These are phyloP conservation scores for Vigna unguiculata DNA, from an alignment of 306 rosid species.

Conservation along the genomic window DNA sequence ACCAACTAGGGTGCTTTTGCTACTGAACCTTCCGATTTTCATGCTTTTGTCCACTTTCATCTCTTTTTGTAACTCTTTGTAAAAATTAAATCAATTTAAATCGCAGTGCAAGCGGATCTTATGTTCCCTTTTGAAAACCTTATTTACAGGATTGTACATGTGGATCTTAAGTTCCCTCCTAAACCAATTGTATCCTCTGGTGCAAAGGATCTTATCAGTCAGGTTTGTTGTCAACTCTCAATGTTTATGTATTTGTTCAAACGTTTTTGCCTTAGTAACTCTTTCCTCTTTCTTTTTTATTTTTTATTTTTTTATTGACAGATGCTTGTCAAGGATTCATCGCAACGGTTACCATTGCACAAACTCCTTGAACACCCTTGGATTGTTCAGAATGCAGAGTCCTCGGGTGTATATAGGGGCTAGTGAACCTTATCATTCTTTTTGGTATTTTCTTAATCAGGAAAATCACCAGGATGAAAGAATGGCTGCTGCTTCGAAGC, in stretches of 20 bases:
- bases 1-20: background rate
- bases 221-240: slow-evolving; percentile 55
- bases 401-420: slow-evolving; percentile 80
- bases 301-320: slow-evolving; percentile 30
- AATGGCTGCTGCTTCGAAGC: no score
- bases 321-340: slow-evolving; percentile 96
- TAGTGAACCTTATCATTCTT: slow-evolving; percentile 38
- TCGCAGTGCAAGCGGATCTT: slow-evolving; percentile 75
- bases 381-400: slow-evolving; percentile 97
- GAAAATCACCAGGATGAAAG: no score
- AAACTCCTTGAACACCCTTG: slow-evolving; percentile 97
- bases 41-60: background rate
- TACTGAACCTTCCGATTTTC: background rate
- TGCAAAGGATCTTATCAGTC: slow-evolving; percentile 95
- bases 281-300: background rate
- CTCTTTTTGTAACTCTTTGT: background rate
- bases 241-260: slow-evolving; percentile 2
- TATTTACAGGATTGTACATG: slow-evolving; percentile 83
- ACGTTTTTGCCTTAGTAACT: slow-evolving; percentile 18
- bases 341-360: slow-evolving; percentile 84
- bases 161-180: slow-evolving; percentile 93
- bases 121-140: slow-evolving; percentile 58
- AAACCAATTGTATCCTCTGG: slow-evolving; percentile 89
- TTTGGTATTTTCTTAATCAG: background rate
- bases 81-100: background rate